Evolutionary conservation across 2,329 filamentous ascomycete genomes (phyloP).

Genomic region (Truncatella angustata): DNA sequence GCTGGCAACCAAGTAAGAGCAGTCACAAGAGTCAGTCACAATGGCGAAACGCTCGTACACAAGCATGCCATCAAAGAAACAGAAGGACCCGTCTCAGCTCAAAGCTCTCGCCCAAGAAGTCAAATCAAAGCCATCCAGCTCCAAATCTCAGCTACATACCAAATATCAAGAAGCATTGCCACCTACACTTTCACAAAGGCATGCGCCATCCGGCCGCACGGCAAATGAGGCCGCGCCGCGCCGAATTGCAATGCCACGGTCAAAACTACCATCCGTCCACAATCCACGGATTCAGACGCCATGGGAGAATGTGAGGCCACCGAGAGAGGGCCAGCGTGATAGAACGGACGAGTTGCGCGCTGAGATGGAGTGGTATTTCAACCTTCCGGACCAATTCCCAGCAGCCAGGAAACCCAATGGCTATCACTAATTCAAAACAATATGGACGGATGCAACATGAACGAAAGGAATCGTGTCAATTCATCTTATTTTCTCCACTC

Average conservation of each 20-base stretch:
- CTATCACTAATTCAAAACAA: slow-evolving; percentile 6
- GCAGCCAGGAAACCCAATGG: background rate
- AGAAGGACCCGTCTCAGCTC: no score
- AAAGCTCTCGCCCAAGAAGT: no score
- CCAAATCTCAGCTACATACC: no score
- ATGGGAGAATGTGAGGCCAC: background rate
- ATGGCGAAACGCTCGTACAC: no score
- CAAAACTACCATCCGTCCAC: background rate
- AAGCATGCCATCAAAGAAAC: no score
- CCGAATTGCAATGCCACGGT: background rate
- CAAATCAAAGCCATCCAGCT: no score
- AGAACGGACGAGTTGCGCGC: background rate
- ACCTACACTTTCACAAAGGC: background rate
- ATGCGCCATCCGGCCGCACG: background rate
- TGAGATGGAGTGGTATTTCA: background rate
- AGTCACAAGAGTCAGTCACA: no score
- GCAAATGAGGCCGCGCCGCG: background rate
- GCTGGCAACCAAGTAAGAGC: no score
- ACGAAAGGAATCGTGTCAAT: background rate
- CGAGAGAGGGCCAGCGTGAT: background rate
- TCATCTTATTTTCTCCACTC: background rate
- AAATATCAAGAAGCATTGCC: background rate
- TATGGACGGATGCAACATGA: slow-evolving; percentile 17
- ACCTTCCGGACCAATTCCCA: background rate
- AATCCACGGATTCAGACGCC: background rate